These are phyloP conservation scores for Stenogyne calaminthoides DNA, from an alignment of 305 asterid genomes.

Conservation along the genomic window DNA sequence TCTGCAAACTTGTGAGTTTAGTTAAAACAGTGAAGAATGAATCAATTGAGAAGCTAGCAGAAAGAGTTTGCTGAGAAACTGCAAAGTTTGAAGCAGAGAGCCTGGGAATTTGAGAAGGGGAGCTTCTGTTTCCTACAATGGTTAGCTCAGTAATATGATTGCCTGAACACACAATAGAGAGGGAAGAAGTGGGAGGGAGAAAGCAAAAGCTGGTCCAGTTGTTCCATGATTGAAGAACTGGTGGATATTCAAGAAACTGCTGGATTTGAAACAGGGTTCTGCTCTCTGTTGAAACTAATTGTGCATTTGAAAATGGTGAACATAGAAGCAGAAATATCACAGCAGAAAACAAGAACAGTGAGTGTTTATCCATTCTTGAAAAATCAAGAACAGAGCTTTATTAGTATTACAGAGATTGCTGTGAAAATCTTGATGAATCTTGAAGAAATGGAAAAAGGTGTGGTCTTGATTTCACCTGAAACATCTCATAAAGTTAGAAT, in stretches of 20 bases:
- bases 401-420: not conserved
- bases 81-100: slow-evolving; percentile 42
- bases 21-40: slow-evolving; percentile 92
- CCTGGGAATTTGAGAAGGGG: slow-evolving; percentile 46
- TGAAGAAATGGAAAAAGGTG: slow-evolving; percentile 3
- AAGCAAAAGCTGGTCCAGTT: slow-evolving; percentile 86
- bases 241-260: slow-evolving; percentile 78
- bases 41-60: slow-evolving; percentile 62
- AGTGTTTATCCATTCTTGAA: slow-evolving; percentile 8
- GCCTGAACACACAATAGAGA: slow-evolving; percentile 61
- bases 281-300: slow-evolving; percentile 54
- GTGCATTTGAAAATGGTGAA: slow-evolving; percentile 38
- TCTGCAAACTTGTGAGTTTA: slow-evolving; percentile 64
- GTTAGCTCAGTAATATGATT: slow-evolving; percentile 73
- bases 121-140: slow-evolving; percentile 71
- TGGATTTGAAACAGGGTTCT: slow-evolving; percentile 72
- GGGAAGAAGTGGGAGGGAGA: slow-evolving; percentile 55
- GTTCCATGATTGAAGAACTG: slow-evolving; percentile 67
- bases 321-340: slow-evolving; percentile 18
- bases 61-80: slow-evolving; percentile 46
- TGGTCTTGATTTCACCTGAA: slow-evolving; percentile 21
- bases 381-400: slow-evolving; percentile 17
- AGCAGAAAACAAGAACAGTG: slow-evolving; percentile 30
- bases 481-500: slow-evolving; percentile 23
- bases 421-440: not conserved